Evolutionary conservation across 2,329 filamentous ascomycete species (phyloP).

Genomic region (Talaromyces sp.): DNA sequence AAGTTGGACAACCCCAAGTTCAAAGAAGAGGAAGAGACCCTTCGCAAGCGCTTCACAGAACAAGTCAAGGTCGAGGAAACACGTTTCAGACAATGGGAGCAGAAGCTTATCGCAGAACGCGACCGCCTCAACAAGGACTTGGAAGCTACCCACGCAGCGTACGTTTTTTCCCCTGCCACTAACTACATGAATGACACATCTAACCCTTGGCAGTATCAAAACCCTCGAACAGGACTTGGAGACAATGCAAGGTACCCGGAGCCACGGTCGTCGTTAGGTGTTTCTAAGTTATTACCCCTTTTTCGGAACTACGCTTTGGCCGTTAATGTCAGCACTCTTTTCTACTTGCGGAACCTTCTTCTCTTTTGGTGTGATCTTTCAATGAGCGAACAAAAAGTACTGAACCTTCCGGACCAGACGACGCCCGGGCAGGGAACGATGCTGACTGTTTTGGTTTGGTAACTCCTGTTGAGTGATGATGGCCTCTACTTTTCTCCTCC

Average conservation of each 20-base stretch:
- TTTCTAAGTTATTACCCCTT: conserved; percentile 4
- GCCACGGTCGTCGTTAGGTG: conserved; percentile 81
- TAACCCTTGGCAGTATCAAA: conserved; percentile 42
- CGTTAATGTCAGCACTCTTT: conserved; percentile 17
- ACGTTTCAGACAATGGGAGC: conserved; percentile 98
- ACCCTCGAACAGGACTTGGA: conserved; percentile 79
- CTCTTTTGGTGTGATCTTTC: conserved; percentile 26
- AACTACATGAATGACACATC: conserved; percentile 8
- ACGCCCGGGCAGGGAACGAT: conserved; percentile 15
- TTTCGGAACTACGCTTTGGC: conserved; percentile 10
- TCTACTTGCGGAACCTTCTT: conserved; percentile 32
- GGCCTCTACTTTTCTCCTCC: conserved; percentile 30
- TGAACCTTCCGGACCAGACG: conserved; percentile 14
- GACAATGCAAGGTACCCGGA: conserved; percentile 86
- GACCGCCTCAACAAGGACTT: conserved; percentile 99
- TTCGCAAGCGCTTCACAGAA: conserved; percentile 98
- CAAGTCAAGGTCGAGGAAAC: conserved; percentile 99
- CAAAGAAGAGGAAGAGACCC: conserved; percentile 98
- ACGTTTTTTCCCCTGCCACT: conserved; percentile 21
- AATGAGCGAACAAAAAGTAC: conserved; percentile 21
- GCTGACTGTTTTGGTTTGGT: conserved; percentile 28
- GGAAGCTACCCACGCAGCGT: conserved; percentile 88
- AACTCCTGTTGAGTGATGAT: conserved; percentile 37
- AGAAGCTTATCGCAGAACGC: conserved; percentile 98
- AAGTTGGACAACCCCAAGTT: conserved; percentile 99